Evolutionary conservation across 2,329 filamentous ascomycete genomes (phyloP).

Genomic region (Epichloe sp.): DNA sequence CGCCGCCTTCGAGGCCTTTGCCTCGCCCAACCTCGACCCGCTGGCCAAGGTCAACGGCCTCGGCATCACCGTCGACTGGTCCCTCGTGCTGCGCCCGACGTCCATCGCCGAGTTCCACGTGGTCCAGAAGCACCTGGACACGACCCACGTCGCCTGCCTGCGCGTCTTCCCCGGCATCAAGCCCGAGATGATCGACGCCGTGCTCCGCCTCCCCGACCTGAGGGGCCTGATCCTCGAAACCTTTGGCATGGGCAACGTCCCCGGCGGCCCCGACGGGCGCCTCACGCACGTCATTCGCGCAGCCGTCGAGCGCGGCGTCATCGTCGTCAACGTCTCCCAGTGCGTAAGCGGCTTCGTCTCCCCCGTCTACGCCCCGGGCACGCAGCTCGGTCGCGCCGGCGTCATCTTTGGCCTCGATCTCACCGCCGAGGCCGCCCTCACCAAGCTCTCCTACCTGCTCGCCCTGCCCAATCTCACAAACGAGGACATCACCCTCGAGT

Average conservation of each 20-base stretch:
- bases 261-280: constrained; percentile 65
- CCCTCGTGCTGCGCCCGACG: constrained; percentile 60
- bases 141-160: constrained; percentile 77
- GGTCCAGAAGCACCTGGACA: constrained; percentile 65
- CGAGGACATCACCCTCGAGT: constrained; percentile 53
- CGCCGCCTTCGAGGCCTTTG: constrained; percentile 76
- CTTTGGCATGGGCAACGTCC: constrained; percentile 86
- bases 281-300: constrained; percentile 65
- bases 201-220: constrained; percentile 62
- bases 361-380: constrained; percentile 65
- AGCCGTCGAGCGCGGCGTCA: constrained; percentile 66
- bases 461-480: constrained; percentile 51
- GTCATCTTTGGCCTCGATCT: constrained; percentile 84
- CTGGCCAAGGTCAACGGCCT: constrained; percentile 71
- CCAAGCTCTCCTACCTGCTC: constrained; percentile 79
- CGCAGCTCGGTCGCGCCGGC: constrained; percentile 66
- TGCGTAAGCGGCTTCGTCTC: constrained; percentile 68
- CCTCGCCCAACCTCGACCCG: constrained; percentile 73
- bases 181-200: constrained; percentile 83
- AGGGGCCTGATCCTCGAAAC: constrained; percentile 79
- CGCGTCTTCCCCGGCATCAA: constrained; percentile 87
- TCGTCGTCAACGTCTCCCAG: constrained; percentile 86
- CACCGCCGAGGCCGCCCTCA: constrained; percentile 81
- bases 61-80: constrained; percentile 71
- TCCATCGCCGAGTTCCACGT: constrained; percentile 62